phyloP scores from a whole-genome alignment of 495 filamentous ascomycete species.

The Darksidea phi region DNA sequence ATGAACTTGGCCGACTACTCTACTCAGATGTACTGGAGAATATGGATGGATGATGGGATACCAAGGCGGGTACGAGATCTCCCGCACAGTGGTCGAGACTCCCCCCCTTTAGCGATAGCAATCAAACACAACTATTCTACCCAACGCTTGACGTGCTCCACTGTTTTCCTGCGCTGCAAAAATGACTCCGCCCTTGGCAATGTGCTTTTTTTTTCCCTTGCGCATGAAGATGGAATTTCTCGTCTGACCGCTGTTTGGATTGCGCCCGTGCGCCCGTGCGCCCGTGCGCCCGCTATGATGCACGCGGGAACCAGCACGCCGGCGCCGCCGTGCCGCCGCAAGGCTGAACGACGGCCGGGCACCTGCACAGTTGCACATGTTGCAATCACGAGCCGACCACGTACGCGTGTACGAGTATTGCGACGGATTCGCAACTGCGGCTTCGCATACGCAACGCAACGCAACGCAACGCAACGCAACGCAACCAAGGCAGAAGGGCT shows the following conservation, averaged over 20 bases:
- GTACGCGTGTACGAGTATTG: no score
- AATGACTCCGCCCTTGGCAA: neutral
- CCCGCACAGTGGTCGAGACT: slow-evolving; percentile 20
- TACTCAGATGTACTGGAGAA: slow-evolving; percentile 18
- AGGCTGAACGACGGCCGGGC: no score
- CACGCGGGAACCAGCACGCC: neutral
- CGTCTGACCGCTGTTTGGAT: slow-evolving; percentile 16
- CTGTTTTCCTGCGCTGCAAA: neutral
- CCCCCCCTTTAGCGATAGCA: neutral
- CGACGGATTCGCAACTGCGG: no score
- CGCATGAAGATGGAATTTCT: slow-evolving; percentile 7
- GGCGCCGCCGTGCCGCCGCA: no score
- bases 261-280: neutral
- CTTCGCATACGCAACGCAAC: no score
- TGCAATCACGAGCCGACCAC: no score
- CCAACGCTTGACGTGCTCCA: slow-evolving; percentile 1
- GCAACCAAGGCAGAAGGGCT: no score
- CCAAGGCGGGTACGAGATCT: slow-evolving; percentile 21
- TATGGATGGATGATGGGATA: slow-evolving; percentile 5
- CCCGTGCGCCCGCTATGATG: neutral
- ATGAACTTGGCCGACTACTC: slow-evolving; percentile 15
- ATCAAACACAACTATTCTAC: slow-evolving; percentile 12
- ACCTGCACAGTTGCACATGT: no score
- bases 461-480: no score
- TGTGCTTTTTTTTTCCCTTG: neutral